Evolutionary conservation across 2,329 filamentous ascomycete genomes (phyloP), one percentile per base, ranked within the genome.

Genomic region (Penicillium digitatum): DNA sequence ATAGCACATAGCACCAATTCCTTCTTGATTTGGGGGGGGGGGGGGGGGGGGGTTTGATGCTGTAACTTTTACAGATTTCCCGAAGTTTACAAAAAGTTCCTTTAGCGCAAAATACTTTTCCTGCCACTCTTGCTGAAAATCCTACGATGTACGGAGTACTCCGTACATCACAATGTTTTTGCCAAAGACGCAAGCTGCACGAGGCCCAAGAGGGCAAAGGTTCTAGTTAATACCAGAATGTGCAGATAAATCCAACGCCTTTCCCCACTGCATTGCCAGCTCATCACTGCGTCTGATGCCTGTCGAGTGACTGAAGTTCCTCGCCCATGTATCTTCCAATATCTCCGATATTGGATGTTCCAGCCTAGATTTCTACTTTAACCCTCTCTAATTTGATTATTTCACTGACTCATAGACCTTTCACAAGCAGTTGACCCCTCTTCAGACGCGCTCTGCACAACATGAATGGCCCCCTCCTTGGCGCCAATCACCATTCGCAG

Each of bases 271-370:
- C 54, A 46, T 74, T 88, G 86, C 84, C 86, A 88, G 83, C 86
- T 85, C 86, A 88, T 87, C 85, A 84, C 74, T 87, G 85, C 86
- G 86, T 88, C 80, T 80, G 78, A 69, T 73, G 69, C 63, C 64
- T 68, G 65, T 71, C 68, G 67, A 62, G 57, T 62, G 65, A 63
- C 56, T 49, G 37, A 50, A 10, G 20, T 26, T 14, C 7, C 12
- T 43, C 18, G n/a, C 7, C 38, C 39, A 45, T 52, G 35, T 29
- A 42, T 52, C 54, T 55, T 52, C 35, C 43, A 50, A 54, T 48
- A n/a, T 50, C 37, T 50, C 27, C 29, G 38, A 26, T 18, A 48
- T 39, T 39, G 46, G 34, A 29, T 18, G 39, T 53, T 31, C 56
- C 47, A 37, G 43, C 39, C 24, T n/a, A 29, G 32, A 56, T 50